phyloP scores from a whole-genome alignment of 371 early-diverging fungal species.

The Syncephalastrum sp. region DNA sequence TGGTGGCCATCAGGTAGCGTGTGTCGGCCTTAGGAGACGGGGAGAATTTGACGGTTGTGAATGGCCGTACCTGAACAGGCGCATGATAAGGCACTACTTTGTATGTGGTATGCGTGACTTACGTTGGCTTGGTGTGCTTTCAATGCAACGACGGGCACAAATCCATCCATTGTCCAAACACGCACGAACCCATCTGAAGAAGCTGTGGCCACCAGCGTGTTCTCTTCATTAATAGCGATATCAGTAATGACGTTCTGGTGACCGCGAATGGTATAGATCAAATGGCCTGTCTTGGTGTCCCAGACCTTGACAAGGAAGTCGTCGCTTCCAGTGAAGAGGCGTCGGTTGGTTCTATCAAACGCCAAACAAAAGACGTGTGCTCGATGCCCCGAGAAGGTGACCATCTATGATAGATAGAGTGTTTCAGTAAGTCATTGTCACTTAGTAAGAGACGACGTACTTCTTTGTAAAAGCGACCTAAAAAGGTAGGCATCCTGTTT shows the following conservation, averaged over 20 bases:
- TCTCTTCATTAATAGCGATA: conserved; percentile 77
- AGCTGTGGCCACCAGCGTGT: conserved; percentile 83
- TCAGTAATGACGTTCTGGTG: conserved; percentile 81
- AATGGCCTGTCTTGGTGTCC: conserved; percentile 79
- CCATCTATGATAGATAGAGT: conserved; percentile 41
- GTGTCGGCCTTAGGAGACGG: conserved; percentile 75
- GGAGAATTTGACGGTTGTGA: conserved; percentile 80
- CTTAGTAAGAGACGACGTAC: conserved; percentile 20
- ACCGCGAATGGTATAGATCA: conserved; percentile 81
- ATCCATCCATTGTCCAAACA: conserved; percentile 79
- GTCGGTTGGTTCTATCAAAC: conserved; percentile 73
- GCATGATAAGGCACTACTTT: not conserved
- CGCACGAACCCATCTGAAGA: conserved; percentile 79
- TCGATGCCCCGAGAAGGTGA: conserved; percentile 75
- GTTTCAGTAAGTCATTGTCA: conserved; percentile 12
- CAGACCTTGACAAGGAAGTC: conserved; percentile 87
- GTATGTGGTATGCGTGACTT: conserved; percentile 11
- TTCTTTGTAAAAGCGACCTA: conserved; percentile 37
- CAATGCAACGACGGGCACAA: conserved; percentile 67
- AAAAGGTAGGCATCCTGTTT: conserved; percentile 22
- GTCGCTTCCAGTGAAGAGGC: conserved; percentile 84
- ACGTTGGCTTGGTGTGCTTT: conserved; percentile 37
- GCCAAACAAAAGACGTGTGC: conserved; percentile 70
- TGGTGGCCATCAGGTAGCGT: conserved; percentile 74
- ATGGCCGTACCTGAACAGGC: conserved; percentile 49